Evolutionary conservation across 495 filamentous ascomycete species (phyloP), one percentile per base, ranked within the genome.

Genomic region (Hypomontagnella monticulosa): DNA sequence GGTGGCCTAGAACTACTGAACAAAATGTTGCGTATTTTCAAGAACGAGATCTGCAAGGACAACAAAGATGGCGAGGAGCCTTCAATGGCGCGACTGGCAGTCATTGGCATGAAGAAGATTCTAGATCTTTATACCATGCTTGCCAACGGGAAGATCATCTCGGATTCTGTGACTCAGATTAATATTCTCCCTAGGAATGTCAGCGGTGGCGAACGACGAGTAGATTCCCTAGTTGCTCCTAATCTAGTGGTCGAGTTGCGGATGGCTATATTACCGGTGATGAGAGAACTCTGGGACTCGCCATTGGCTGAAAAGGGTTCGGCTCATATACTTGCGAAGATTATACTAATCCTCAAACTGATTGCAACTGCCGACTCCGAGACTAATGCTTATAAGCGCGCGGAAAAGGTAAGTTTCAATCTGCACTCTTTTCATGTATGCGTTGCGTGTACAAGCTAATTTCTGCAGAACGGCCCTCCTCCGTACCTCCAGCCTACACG

Each of bases 211-310:
- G 83, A 85, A 34, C 80, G 83, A 30, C 84, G 82, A 27, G 75
- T 85, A 6, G 90, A 96, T 70, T 85, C 84, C 63, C 93, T 91
- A 68, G 82, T 87, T 12, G 78, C 88, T 5, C 80, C 83, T 5
- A 95, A 98, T 70, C 90, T 98, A 56, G 72, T 97, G 9, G 89
- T 99, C 32, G 95, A 98, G 72, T 78, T 98, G 41, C 87, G 93
- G 43, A 87, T 91, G 80, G 84, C 88, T 27, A 86, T 97, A 42
- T 73, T 97, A n/a, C 91, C 93, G 1, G 87, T 90, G 53, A 83
- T 92, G 44, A 86, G 81, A 51, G 82, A 87, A 19, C 85, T 97
- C 54, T 99, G 96, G 96, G 83, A 88, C 55, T 93, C 92, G 5
- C 84, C 85, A 20, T 76, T 91, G n/a, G 83, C 91, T 15, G 93